These are phyloP conservation scores for Boletus tylopilopsis DNA, from an alignment of 768 basidiomycete genomes.

Conservation along the genomic window DNA sequence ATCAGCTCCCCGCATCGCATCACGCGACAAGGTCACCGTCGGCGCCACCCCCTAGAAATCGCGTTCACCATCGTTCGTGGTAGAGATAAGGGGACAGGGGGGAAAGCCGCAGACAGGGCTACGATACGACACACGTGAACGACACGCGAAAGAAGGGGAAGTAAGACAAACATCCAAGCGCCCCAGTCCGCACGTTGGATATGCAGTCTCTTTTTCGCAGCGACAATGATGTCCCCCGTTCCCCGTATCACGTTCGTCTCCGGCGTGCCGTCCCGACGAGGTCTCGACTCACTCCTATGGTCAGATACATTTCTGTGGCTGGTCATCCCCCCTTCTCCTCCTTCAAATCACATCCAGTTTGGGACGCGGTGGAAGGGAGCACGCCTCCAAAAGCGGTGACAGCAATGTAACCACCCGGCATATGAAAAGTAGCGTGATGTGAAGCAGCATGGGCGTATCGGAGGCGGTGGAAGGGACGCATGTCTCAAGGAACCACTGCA, in stretches of 20 bases:
- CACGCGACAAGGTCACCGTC: neutral
- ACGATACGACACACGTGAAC: too few relatives aligned
- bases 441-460: neutral
- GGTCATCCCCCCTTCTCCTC: neutral
- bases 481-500: slow-evolving; percentile 12
- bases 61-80: neutral
- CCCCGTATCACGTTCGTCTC: neutral
- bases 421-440: slow-evolving; percentile 2
- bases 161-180: too few relatives aligned
- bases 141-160: too few relatives aligned
- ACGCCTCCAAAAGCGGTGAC: neutral
- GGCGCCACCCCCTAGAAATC: neutral
- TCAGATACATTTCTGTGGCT: slow-evolving; percentile 18
- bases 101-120: too few relatives aligned
- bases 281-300: slow-evolving; percentile 1
- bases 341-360: slow-evolving; percentile 3
- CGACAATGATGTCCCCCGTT: neutral
- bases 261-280: neutral
- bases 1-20: too few relatives aligned
- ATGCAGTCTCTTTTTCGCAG: neutral
- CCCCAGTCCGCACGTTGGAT: too few relatives aligned
- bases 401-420: neutral
- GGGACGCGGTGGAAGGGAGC: neutral
- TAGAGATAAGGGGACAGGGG: neutral
- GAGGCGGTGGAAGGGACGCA: neutral